Base-by-base conservation (phyloP, 352 stramenopile genomes). In the Elongisporangium undulatum region DNA sequence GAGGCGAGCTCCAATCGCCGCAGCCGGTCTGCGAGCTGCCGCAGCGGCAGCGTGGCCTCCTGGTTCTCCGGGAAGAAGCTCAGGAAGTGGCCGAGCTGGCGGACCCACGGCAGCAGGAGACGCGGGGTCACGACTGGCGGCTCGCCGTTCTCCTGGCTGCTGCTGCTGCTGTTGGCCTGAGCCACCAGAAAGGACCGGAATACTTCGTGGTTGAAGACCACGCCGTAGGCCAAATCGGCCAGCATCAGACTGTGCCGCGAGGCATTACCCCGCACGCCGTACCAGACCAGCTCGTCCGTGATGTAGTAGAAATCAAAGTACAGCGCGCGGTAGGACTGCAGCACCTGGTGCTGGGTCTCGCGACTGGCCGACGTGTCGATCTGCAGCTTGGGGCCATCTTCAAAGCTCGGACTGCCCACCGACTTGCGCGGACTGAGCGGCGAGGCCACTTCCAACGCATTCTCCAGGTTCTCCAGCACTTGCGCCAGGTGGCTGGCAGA, bases 281-380 rank as follows among this genome's bases (percentile, higher is more conserved):
- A 92, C 86, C 84, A 95, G 45, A 94, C 82, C 34, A 95, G 67
- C 60, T 95, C 86, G 67, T 95, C 86, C 13, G 84, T 95, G 69
- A 95, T 94, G 78, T 95, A 95, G 73, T 92, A 95, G 52, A 95
- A 95, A 61, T 95, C 86, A 53, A 95, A 95, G 67, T 94, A 95
- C 45, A 95, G 60, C 52, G 82, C 82, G 3, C 84, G 86, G 67
- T 92, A 95, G 22, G 77, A 87, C 26, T 90, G 83, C 58, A 92
- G 67, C 20, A 92, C 52, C 48, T 87, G 79, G 24, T 81, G 82
- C 13, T 90, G 41, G 4, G 72, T 66, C 51, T 89, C 79, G 24
- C 75, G 73, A 20, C 66, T 67, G 2, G 61, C 51, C 23, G 55
- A 41, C 23, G 39, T 23, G 21, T 69, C 64, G 34, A 67, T 55